phyloP scores from a whole-genome alignment of 345 rosid genomes.

The Psidium friedrichsthalianum region DNA sequence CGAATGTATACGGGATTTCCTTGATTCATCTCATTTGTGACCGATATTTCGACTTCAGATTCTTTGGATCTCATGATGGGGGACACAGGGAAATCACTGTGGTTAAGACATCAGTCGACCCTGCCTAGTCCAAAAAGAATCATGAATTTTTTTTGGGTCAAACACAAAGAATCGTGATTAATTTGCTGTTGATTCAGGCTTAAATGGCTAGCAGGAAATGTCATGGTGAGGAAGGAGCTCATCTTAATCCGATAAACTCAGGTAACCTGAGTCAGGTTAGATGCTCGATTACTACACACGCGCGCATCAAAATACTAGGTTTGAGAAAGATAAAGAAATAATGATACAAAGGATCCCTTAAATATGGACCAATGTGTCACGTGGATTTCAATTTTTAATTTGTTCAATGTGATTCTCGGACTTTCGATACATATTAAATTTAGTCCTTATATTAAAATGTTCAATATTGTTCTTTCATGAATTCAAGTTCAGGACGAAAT shows the following conservation, averaged over 20 bases:
- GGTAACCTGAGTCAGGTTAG: neutral
- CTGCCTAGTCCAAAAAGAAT: neutral
- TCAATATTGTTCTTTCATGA: no score
- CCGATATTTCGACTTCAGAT: neutral
- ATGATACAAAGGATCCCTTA: no score
- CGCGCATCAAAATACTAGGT: no score
- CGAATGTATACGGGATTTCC: no score
- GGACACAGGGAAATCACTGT: rapidly evolving
- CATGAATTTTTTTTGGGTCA: no score
- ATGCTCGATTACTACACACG: neutral
- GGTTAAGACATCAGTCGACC: neutral
- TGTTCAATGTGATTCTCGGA: no score
- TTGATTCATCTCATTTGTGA: neutral
- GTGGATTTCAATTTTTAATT: no score
- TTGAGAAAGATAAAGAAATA: neutral
- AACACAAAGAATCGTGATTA: neutral
- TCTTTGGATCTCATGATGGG: neutral
- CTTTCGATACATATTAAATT: no score
- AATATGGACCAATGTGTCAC: no score
- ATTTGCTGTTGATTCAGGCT: neutral
- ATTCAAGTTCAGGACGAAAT: no score
- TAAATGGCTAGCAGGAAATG: neutral
- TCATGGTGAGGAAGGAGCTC: neutral
- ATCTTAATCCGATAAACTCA: neutral
- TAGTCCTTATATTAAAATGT: no score